phyloP scores from a whole-genome alignment of 75 land plant genomes.

The Sequoiadendron giganteum region DNA sequence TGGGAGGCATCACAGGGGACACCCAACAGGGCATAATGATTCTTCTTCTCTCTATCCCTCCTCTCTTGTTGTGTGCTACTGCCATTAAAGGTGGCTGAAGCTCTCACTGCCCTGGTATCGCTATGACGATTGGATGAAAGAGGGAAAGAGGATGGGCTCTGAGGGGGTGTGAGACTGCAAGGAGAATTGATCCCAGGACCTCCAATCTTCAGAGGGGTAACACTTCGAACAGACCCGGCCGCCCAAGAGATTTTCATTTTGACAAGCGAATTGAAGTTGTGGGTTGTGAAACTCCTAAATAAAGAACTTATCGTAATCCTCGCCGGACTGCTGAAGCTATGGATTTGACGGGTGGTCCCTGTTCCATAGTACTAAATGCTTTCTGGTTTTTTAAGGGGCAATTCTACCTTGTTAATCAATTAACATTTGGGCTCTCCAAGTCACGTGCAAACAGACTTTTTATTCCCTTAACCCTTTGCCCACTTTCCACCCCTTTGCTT shows the following conservation, averaged over 20 bases:
- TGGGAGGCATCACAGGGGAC: constrained; percentile 14
- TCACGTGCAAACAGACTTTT: no score
- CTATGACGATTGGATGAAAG: not conserved
- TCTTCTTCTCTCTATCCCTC: not conserved
- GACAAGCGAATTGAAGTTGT: no score
- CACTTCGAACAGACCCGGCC: not conserved
- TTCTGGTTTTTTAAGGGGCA: no score
- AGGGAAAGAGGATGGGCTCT: not conserved
- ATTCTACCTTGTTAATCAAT: no score
- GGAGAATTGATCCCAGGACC: not conserved
- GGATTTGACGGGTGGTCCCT: no score
- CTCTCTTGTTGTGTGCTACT: not conserved
- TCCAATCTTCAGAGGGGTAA: not conserved
- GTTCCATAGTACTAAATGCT: no score
- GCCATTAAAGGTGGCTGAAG: not conserved
- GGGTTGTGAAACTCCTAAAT: no score
- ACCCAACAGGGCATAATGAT: constrained; percentile 6
- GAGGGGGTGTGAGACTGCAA: not conserved
- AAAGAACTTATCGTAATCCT: no score
- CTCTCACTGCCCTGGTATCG: not conserved
- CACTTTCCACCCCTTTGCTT: no score
- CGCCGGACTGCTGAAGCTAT: no score
- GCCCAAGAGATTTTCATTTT: not conserved
- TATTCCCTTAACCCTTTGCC: no score
- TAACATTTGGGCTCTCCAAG: no score